These are phyloP conservation scores for Kalanchoe fedtschenkoi DNA, from an alignment of 164 flowering plant genomes.

Conservation along the genomic window DNA sequence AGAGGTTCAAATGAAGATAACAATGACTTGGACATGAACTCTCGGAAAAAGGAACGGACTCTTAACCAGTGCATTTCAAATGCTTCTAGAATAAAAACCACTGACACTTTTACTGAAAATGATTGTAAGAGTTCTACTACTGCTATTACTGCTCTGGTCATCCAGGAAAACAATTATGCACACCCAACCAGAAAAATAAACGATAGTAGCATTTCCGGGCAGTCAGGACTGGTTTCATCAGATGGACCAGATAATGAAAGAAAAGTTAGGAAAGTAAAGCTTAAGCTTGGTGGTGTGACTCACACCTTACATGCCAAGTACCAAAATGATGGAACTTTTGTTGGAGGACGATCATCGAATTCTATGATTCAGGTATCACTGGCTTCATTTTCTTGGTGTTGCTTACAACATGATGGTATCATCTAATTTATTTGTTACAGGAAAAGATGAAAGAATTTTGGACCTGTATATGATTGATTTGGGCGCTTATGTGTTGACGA, in stretches of 20 bases:
- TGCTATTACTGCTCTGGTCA: conserved; percentile 42
- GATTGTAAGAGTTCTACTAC: conserved; percentile 33
- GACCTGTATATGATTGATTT: background rate
- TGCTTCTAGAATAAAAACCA: conserved; percentile 15
- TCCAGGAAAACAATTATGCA: conserved; percentile 27
- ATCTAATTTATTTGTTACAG: background rate
- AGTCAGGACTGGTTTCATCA: conserved; percentile 10
- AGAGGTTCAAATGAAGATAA: conserved; percentile 33
- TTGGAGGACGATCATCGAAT: conserved; percentile 25
- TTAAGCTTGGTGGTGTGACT: conserved; percentile 63
- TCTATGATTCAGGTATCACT: conserved; percentile 27
- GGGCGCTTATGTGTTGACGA: background rate
- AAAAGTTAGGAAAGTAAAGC: conserved; percentile 53
- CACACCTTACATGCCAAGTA: conserved; percentile 48
- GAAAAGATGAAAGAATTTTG: too few relatives aligned
- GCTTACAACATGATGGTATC: background rate
- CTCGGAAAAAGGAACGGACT: conserved; percentile 29
- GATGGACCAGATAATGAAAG: conserved; percentile 33
- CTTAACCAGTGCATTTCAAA: conserved; percentile 26
- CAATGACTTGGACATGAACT: conserved; percentile 17
- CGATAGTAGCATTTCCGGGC: conserved; percentile 13
- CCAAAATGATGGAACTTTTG: conserved; percentile 17
- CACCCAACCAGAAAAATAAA: conserved; percentile 2
- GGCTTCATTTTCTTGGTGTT: background rate
- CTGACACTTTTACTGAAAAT: conserved; percentile 13